Evolutionary conservation across 2,329 filamentous ascomycete species (phyloP), one percentile per base, ranked within the genome.

Genomic region (Zalaria sp.): DNA sequence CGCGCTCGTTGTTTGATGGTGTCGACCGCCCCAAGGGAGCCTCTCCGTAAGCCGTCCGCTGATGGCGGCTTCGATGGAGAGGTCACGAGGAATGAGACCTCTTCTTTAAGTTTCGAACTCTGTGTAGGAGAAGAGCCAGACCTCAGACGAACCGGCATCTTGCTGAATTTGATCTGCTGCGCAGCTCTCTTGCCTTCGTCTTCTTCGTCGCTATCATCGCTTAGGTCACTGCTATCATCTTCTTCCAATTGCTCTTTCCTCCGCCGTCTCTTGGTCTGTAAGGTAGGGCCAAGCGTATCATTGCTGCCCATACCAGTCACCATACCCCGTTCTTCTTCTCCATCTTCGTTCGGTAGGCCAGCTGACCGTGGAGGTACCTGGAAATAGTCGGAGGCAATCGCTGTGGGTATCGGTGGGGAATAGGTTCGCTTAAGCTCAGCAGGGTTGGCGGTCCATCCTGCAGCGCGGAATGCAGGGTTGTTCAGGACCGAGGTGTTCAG

Each of bases 151-250:
- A 94, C 73, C 1, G 91, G 89, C 84, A 95, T 89, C 63, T 96
- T 96, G 38, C 83, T 79, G 61, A 98, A 98, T 56, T 89, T 88
- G 58, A 96, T 94, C 59, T 93, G 85, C 57, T 93, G 85, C 2
- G 82, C 81, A 36, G 83, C 81, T 41, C 82, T 78, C 40, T 62
- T 60, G 43, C 46, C 53, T 25, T 85, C 81, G 1, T 74, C 69
- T 40, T 87, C 82, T 25, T 88, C 82, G 39, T 91, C 84, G 52
- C 83, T 89, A 51, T 89, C 83, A 53, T 91, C 84, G 56, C 80
- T 87, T 41, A 89, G 65, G 52, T 89, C 84, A 54, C 83, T 88
- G 60, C 84, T 91, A 55, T 89, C 84, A 44, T 87, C 83, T 53
- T 91, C 84, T 50, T 87, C 82, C 65, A 85, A 75, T 58, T 84